These are phyloP conservation scores for Conoideocrella luteorostrata DNA, from an alignment of 2,329 filamentous ascomycete genomes.

Conservation along the genomic window DNA sequence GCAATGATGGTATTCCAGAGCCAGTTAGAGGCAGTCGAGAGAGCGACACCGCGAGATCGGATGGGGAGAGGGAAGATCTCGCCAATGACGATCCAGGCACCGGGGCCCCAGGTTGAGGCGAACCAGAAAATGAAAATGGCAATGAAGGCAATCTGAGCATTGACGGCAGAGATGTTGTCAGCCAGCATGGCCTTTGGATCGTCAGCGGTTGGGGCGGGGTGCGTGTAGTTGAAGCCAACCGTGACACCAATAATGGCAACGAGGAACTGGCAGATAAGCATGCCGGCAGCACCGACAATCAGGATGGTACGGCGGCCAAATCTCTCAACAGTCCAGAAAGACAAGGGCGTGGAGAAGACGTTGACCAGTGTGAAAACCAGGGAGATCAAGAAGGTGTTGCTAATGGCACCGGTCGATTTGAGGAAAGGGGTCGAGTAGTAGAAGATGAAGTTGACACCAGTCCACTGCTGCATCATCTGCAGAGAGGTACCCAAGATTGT, in stretches of 20 bases:
- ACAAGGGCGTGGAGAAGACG: constrained; percentile 76
- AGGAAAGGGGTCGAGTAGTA: constrained; percentile 84
- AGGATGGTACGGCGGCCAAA: constrained; percentile 77
- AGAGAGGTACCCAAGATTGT: constrained; percentile 66
- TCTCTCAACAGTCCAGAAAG: constrained; percentile 79
- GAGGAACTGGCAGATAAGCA: constrained; percentile 83
- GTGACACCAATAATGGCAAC: constrained; percentile 70
- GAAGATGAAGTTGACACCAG: constrained; percentile 91
- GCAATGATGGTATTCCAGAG: constrained; percentile 73
- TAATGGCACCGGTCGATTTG: constrained; percentile 66
- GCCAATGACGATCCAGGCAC: constrained; percentile 75
- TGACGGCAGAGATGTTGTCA: constrained; percentile 51
- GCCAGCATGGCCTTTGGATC: constrained; percentile 33
- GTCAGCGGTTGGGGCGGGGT: constrained; percentile 38
- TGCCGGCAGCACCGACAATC: constrained; percentile 70
- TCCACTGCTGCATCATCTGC: constrained; percentile 80
- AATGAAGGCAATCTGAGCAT: constrained; percentile 79
- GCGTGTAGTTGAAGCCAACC: constrained; percentile 45
- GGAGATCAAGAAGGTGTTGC: constrained; percentile 74
- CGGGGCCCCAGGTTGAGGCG: constrained; percentile 81
- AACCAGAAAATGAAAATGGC: constrained; percentile 93
- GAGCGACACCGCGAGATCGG: constrained; percentile 77
- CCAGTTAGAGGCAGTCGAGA: constrained; percentile 88
- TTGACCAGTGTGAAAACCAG: constrained; percentile 86
- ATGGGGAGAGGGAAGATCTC: constrained; percentile 89